phyloP scores from a whole-genome alignment of 257 asterid genomes.

The Ilex asprella region DNA sequence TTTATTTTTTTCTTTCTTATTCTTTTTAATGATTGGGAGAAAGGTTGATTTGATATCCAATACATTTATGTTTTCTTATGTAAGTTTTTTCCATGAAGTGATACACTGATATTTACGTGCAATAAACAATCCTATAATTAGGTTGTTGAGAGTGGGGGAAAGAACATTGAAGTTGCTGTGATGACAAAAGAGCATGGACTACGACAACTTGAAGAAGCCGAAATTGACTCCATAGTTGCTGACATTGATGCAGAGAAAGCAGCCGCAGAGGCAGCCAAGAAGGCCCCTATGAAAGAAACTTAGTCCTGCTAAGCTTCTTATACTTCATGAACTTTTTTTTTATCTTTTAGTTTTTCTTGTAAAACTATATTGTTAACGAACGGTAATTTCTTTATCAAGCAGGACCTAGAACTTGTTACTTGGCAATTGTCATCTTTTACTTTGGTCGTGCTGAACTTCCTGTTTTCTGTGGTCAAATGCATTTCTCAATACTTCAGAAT shows the following conservation, averaged over 20 bases:
- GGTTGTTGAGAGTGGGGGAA: conserved; percentile 80
- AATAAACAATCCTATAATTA: conserved; percentile 9
- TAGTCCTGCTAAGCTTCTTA: conserved; percentile 15
- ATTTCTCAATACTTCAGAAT: too few species aligned
- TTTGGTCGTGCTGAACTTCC: background rate
- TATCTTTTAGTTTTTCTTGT: background rate
- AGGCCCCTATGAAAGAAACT: conserved; percentile 57
- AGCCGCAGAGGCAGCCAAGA: conserved; percentile 98
- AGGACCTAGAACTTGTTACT: too few species aligned
- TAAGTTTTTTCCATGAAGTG: background rate
- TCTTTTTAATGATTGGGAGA: too few species aligned
- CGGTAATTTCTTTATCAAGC: too few species aligned
- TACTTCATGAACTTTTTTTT: background rate
- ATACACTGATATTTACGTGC: background rate
- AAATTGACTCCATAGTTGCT: conserved; percentile 79
- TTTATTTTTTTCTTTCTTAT: too few species aligned
- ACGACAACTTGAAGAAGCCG: conserved; percentile 88
- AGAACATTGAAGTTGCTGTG: conserved; percentile 93
- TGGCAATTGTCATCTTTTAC: background rate
- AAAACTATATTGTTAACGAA: background rate
- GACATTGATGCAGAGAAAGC: conserved; percentile 93
- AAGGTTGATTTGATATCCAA: too few species aligned
- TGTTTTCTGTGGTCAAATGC: too few species aligned
- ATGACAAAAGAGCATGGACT: conserved; percentile 82
- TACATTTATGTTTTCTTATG: background rate